Percentiles rank a stretch among this genome's conserved stretches.
phyloP scores from a whole-genome alignment of 257 asterid species.

The Solanum pinnatisectum region DNA sequence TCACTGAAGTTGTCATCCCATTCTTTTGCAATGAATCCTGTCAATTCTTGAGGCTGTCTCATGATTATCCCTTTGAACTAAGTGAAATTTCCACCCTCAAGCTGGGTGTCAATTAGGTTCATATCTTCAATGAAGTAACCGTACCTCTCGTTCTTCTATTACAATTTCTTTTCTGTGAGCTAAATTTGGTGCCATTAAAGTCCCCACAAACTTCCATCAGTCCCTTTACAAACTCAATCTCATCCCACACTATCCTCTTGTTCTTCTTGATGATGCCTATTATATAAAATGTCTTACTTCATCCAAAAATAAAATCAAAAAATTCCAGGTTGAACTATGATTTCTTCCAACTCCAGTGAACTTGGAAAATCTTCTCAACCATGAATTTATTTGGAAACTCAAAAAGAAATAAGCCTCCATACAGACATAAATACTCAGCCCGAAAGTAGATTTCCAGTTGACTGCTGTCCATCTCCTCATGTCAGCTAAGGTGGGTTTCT shows the following conservation, averaged over 20 bases:
- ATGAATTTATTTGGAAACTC: neutral
- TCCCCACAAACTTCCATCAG: neutral
- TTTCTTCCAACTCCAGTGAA: neutral
- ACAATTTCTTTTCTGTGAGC: neutral
- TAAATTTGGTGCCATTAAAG: neutral
- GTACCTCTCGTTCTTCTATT: neutral
- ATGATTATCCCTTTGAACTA: neutral
- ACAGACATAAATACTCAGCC: neutral
- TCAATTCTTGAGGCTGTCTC: neutral
- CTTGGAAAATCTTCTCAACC: neutral
- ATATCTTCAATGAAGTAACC: neutral
- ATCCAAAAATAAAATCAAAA: too few species aligned
- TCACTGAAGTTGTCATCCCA: neutral
- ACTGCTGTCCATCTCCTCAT: neutral
- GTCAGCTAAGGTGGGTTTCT: neutral
- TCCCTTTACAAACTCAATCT: neutral
- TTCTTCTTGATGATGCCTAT: too few species aligned
- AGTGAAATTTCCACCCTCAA: neutral
- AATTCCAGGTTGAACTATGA: neutral
- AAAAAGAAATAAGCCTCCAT: neutral
- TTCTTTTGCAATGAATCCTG: neutral
- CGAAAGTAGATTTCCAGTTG: neutral
- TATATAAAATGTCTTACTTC: too few species aligned
- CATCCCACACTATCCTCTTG: neutral
- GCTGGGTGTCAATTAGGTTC: neutral